These are phyloP conservation scores for Fibroporia radiculosa DNA, from an alignment of 768 basidiomycete genomes.

Conservation along the genomic window DNA sequence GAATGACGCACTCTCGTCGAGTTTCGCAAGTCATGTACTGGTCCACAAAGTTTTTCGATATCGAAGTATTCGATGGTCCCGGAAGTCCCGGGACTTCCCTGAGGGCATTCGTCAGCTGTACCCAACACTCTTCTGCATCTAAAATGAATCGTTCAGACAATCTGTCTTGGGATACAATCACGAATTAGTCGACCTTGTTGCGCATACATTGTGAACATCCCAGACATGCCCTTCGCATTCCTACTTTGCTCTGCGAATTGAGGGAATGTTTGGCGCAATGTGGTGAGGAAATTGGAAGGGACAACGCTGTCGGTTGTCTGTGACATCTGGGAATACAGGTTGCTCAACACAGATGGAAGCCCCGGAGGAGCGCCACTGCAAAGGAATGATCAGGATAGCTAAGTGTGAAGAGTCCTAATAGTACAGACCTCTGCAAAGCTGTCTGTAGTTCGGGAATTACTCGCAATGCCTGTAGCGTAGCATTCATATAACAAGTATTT, in stretches of 20 bases:
- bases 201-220: conserved; percentile 61
- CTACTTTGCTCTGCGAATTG: conserved; percentile 75
- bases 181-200: conserved; percentile 74
- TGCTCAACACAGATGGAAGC: conserved; percentile 47
- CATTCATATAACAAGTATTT: conserved; percentile 98
- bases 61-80: conserved; percentile 21
- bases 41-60: conserved; percentile 58
- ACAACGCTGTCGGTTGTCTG: conserved; percentile 69
- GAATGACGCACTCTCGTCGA: conserved; percentile 49
- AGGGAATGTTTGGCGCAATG: conserved; percentile 71
- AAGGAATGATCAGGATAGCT: too few relatives aligned
- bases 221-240: conserved; percentile 31
- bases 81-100: conserved; percentile 53
- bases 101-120: conserved; percentile 62
- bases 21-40: conserved; percentile 78
- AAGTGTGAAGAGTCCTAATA: conserved; percentile 6
- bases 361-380: conserved; percentile 12
- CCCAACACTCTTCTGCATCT: conserved; percentile 92
- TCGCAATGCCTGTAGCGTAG: conserved; percentile 89
- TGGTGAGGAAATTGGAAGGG: conserved; percentile 59
- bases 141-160: neutral
- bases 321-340: conserved; percentile 67
- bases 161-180: too few relatives aligned
- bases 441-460: conserved; percentile 83
- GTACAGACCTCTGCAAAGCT: conserved; percentile 51